Conservation (phyloP, 2,329 filamentous ascomycete genomes). For the Cyphellophora europaea region DNA sequence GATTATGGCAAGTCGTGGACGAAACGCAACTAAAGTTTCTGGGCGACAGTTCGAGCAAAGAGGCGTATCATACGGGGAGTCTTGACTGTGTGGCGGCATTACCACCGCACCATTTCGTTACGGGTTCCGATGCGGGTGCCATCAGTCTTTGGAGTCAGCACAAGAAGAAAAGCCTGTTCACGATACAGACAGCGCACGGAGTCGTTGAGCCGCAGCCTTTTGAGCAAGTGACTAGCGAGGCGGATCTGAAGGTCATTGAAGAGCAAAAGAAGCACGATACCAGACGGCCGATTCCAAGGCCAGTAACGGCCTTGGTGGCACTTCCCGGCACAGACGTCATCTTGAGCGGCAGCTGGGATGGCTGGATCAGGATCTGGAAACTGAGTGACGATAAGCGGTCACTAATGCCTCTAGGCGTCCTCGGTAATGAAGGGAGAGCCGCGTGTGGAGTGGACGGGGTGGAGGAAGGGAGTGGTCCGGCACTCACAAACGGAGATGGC, state of each 20-base stretch:
- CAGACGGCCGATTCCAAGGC: slow-evolving; percentile 62
- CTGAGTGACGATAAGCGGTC: slow-evolving; percentile 73
- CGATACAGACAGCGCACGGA: slow-evolving; percentile 73
- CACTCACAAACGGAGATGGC: slow-evolving; percentile 9
- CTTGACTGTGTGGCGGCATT: slow-evolving; percentile 89
- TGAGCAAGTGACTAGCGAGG: slow-evolving; percentile 65
- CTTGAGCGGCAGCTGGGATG: slow-evolving; percentile 90
- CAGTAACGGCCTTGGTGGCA: slow-evolving; percentile 80
- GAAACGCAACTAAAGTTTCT: slow-evolving; percentile 94
- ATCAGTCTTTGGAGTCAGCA: slow-evolving; percentile 79
- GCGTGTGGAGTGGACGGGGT: too few relatives aligned
- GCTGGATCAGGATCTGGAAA: slow-evolving; percentile 74
- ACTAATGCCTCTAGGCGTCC: slow-evolving; percentile 61
- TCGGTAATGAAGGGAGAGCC: slow-evolving; percentile 36
- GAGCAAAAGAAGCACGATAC: slow-evolving; percentile 35
- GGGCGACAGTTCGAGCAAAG: slow-evolving; percentile 51
- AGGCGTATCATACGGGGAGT: slow-evolving; percentile 61
- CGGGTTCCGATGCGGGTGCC: slow-evolving; percentile 82
- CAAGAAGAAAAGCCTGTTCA: slow-evolving; percentile 90
- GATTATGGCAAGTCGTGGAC: slow-evolving; percentile 92
- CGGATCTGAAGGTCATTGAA: slow-evolving; percentile 45
- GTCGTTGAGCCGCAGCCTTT: slow-evolving; percentile 62
- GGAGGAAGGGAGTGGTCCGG: slow-evolving; percentile 63
- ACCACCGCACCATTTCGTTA: slow-evolving; percentile 84
- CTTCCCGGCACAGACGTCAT: slow-evolving; percentile 87